Evolutionary conservation across 1,284 basidiomycete genomes (phyloP), one percentile per base, ranked within the genome.

Genomic region (Puccinia horiana): DNA sequence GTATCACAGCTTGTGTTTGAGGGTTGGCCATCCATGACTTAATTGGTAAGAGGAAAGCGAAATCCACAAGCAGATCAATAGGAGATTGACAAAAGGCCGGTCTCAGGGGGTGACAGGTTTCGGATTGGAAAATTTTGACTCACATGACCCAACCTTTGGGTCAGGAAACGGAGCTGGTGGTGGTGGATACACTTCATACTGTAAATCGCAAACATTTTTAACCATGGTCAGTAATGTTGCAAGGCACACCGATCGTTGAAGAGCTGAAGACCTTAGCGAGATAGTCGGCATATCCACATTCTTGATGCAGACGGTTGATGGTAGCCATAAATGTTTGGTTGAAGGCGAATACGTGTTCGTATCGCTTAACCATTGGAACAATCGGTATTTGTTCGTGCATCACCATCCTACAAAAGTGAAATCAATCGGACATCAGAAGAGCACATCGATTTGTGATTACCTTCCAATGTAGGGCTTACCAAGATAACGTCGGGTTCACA

Each of bases 271-370:
- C 78, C 58, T 81, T 81, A 23, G 47, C 52, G 23, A 81, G 54
- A 58, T 81, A 81, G 58, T 81, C 78, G 23, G 78, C 78, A 73
- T 81, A 81, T 40, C 78, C 78, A 73, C 78, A 81, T 61, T 56
- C 52, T 61, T 63, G 69, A 49, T 81, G 78, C 42, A 81, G 37
- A 47, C 52, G 44, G 14, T 47, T 54, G n/a, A 81, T 32, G 23
- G 70, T 44, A 6, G 52, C 54, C 67, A 40, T 58, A 42, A 81
- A 81, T 1, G 78, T 81, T 61, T 58, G 26, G 18, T 81, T 81
- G 26, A 81, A 58, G 12, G 69, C 67, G 32, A 81, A 81, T 2
- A 81, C 78, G 47, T 73, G 67, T 29, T 81, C 54, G 42, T 81
- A 81, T 63, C 78, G 67, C 44, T 81, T 56, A 11, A 81, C 78